phyloP scores from a whole-genome alignment of 345 rosid species.

The Camelina hispida region DNA sequence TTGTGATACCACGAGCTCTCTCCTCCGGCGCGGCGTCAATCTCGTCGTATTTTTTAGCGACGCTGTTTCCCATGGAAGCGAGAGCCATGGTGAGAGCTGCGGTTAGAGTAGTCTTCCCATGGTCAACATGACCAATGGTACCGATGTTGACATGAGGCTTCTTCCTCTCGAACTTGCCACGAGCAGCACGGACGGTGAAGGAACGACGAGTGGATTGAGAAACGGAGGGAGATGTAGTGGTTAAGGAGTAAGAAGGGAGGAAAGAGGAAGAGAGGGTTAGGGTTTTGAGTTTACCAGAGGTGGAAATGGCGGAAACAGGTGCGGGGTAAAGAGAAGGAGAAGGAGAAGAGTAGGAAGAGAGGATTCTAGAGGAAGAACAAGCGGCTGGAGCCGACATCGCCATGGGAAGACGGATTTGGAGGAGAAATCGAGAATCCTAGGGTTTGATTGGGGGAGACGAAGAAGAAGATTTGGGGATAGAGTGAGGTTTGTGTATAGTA shows the following conservation, averaged over 20 bases:
- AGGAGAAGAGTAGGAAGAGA: conserved; percentile 48
- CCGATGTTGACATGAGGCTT: conserved; percentile 94
- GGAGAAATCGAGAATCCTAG: conserved; percentile 26
- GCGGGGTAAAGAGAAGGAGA: conserved; percentile 45
- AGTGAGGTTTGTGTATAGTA: conserved; percentile 30
- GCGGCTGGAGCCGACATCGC: conserved; percentile 64
- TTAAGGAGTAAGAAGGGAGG: conserved; percentile 52
- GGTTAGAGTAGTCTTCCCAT: conserved; percentile 89
- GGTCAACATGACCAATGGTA: conserved; percentile 96
- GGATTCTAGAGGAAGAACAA: conserved; percentile 53
- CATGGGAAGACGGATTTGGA: conserved; percentile 47
- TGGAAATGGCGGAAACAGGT: conserved; percentile 46
- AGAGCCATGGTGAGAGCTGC: conserved; percentile 94
- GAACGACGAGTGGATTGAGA: conserved; percentile 47
- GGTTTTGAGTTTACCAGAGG: conserved; percentile 41
- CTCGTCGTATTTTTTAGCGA: conserved; percentile 86
- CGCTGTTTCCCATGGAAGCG: conserved; percentile 68
- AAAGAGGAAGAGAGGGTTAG: conserved; percentile 70
- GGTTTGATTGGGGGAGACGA: conserved; percentile 32
- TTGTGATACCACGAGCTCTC: conserved; percentile 90
- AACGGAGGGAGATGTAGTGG: conserved; percentile 42
- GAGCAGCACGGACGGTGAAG: conserved; percentile 77
- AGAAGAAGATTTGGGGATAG: conserved; percentile 35
- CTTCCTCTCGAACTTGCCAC: conserved; percentile 93
- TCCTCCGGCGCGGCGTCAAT: conserved; percentile 97